Evolutionary conservation across 1,284 basidiomycete species (phyloP), one percentile per base, ranked within the genome.

Genomic region (Peniophora sp.): DNA sequence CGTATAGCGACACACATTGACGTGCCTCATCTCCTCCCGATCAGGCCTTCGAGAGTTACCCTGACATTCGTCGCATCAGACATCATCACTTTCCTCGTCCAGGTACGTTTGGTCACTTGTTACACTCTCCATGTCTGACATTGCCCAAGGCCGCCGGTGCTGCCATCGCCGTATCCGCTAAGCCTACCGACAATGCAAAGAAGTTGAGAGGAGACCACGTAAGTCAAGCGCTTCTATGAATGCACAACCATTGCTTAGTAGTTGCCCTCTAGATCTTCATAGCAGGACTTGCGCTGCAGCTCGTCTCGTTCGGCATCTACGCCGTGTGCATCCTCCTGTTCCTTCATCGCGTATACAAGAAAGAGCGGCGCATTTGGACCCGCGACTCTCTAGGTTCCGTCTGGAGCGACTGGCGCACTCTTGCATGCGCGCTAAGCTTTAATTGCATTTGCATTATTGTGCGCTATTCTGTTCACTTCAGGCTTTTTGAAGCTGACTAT

Each of bases 371-470:
- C 20, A 61, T 71, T 2, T 85, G 80, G 78, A 57, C 56, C 1
- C 58, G 59, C 50, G 72, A 78, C 56, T 56, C 56, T 2, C 53
- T 56, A 32, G 63, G 67, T 53, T 59, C 62, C n/a, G 81, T 79
- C 79, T 69, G 74, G 57, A 61, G 65, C 12, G 78, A 83, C 55
- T 88, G 84, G 85, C 75, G 78, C 43, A 61, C 75, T 3, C 66
- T 89, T 20, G 76, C 74, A 16, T 66, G 61, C 17, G 77, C 78
- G 2, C 61, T 88, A 49, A 63, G 69, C 12, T 58, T 86, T 55
- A 85, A 83, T 55, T 86, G 81, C 56, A 63, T 81, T 34, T 80
- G 83, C 35, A 85, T 89, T 55, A 61, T 86, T 58, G 82, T 83
- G 50, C 45, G 69, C 63, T 11, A 14, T 41, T 45, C 48, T 35